Evolutionary conservation across 169 alveolate species (phyloP).

Genomic region (Plasmodium yoelii): DNA sequence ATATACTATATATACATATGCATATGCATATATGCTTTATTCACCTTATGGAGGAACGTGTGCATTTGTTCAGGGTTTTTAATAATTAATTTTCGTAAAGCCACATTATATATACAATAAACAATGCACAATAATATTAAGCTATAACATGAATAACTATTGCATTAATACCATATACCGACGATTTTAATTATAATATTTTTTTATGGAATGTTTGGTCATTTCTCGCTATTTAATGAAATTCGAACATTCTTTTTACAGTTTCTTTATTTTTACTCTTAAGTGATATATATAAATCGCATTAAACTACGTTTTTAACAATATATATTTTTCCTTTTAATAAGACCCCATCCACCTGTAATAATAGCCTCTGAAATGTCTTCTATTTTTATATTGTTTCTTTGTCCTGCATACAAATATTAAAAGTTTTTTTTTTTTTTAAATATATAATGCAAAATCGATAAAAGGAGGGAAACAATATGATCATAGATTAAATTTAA

Average conservation of each 20-base stretch:
- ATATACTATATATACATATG: too few relatives aligned
- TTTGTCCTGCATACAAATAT: slow-evolving; percentile 41
- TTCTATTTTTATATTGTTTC: slow-evolving; percentile 70
- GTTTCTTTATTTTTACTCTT: background rate
- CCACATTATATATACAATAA: background rate
- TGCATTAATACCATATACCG: background rate
- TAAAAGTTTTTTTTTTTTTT: slow-evolving; percentile 1
- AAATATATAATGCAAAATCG: background rate
- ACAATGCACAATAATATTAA: slow-evolving; percentile 4
- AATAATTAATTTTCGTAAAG: background rate
- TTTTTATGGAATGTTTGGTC: too few relatives aligned
- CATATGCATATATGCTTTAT: background rate
- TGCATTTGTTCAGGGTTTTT: background rate
- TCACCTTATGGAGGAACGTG: background rate
- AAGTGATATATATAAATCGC: background rate
- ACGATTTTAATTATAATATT: too few relatives aligned
- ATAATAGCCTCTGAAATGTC: slow-evolving; percentile 64
- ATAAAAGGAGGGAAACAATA: background rate
- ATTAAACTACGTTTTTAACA: background rate
- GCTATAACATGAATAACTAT: background rate
- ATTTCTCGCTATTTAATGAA: too few relatives aligned
- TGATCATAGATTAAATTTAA: background rate
- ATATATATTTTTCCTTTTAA: slow-evolving; percentile 1
- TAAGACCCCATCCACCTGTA: slow-evolving; percentile 76
- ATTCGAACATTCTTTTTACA: too few relatives aligned